Conservation (phyloP, 1,284 basidiomycete genomes). For the Cryptococcus sp. region DNA sequence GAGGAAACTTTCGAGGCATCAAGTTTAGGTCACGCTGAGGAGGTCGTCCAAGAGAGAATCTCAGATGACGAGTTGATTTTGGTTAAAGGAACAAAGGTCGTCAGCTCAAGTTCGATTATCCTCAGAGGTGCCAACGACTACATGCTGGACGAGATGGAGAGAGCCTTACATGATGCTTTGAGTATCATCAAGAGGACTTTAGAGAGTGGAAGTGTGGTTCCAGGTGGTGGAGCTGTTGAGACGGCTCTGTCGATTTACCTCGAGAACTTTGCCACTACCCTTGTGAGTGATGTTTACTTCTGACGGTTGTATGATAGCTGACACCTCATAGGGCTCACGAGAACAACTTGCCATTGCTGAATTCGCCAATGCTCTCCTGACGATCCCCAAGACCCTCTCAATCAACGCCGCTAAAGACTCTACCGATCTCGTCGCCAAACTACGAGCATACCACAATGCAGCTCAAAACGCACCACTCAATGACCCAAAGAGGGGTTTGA, state of each 20-base stretch:
- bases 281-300: constrained; percentile 56
- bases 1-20: constrained; percentile 96
- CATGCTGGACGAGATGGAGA: constrained; percentile 99
- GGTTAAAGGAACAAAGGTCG: constrained; percentile 95
- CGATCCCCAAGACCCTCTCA: constrained; percentile 94
- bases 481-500: constrained; percentile 91
- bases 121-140: constrained; percentile 98
- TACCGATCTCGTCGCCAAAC: constrained; percentile 93
- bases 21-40: constrained; percentile 85
- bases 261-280: constrained; percentile 97
- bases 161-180: constrained; percentile 89
- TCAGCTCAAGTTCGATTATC: constrained; percentile 88
- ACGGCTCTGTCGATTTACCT: constrained; percentile 95
- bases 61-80: constrained; percentile 98
- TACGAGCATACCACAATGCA: constrained; percentile 94
- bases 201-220: constrained; percentile 92
- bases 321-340: constrained; percentile 69
- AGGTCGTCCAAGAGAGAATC: constrained; percentile 94
- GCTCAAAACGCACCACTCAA: constrained; percentile 85
- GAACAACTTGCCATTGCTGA: constrained; percentile 99
- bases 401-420: constrained; percentile 99
- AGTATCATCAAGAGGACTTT: constrained; percentile 96
- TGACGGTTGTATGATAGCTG: constrained; percentile 1
- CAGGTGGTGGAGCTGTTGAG: constrained; percentile 97
- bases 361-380: constrained; percentile 86